Conservation (phyloP, 2,329 filamentous ascomycete genomes). For the Aspergillus amoenus region DNA sequence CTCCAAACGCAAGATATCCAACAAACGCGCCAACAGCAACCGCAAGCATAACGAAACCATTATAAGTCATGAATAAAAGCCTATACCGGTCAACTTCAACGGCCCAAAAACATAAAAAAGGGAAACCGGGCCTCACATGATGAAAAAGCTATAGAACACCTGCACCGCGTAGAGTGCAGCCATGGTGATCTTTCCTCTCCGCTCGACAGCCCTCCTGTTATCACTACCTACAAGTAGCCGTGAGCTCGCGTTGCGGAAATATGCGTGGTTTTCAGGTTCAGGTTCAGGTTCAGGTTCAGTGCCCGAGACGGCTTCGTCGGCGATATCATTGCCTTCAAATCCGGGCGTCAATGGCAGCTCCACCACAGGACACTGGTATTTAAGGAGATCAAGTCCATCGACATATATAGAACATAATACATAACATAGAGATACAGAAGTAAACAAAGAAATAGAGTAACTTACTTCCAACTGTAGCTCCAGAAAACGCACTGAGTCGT, state of each 20-base stretch:
- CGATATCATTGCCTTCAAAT: slow-evolving; percentile 36
- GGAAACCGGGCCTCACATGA: slow-evolving; percentile 72
- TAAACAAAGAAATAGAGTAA: slow-evolving; percentile 14
- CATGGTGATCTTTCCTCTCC: slow-evolving; percentile 74
- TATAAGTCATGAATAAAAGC: slow-evolving; percentile 99
- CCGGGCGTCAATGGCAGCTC: slow-evolving; percentile 18
- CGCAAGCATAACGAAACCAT: slow-evolving; percentile 94
- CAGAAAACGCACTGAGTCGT: slow-evolving; percentile 50
- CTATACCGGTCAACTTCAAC: slow-evolving; percentile 48
- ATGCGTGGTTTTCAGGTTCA: slow-evolving; percentile 10
- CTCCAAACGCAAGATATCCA: slow-evolving; percentile 81
- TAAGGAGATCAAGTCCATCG: slow-evolving; percentile 12
- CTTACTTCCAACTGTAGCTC: slow-evolving; percentile 32
- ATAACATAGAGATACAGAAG: not conserved
- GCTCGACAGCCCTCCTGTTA: slow-evolving; percentile 59
- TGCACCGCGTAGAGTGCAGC: slow-evolving; percentile 83
- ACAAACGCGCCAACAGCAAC: slow-evolving; percentile 86
- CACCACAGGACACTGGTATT: slow-evolving; percentile 10
- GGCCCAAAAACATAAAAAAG: not conserved
- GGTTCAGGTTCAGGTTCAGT: slow-evolving; percentile 16
- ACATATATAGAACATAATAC: slow-evolving; percentile 13
- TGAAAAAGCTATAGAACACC: slow-evolving; percentile 98
- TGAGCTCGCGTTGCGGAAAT: slow-evolving; percentile 59
- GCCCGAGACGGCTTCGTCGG: slow-evolving; percentile 29
- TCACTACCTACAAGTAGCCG: slow-evolving; percentile 72